A percentile compares a stretch with the other conserved stretches of the same genome.
These are phyloP conservation scores for Oryza punctata DNA, from an alignment of 176 grass and related monocot genomes.

Conservation along the genomic window DNA sequence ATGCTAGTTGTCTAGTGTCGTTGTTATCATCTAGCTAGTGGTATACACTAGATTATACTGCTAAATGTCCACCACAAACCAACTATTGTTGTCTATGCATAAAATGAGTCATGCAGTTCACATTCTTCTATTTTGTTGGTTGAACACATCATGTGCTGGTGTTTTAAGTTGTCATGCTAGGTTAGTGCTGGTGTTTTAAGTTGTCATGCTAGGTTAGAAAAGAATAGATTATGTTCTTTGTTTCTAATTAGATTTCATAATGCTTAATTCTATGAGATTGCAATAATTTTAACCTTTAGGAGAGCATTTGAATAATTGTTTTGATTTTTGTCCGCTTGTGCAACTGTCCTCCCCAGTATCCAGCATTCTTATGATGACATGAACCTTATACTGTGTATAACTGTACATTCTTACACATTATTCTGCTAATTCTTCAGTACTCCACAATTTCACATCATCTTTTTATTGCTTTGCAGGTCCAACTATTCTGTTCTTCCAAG, in stretches of 20 bases:
- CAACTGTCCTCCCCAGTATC: slow-evolving; percentile 5
- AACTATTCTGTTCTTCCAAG: slow-evolving; percentile 98
- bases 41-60: slow-evolving; percentile 10
- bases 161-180: slow-evolving; percentile 12
- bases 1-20: slow-evolving; percentile 5
- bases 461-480: slow-evolving; percentile 69
- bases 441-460: slow-evolving; percentile 2
- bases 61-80: not conserved
- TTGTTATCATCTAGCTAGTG: slow-evolving; percentile 14
- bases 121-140: slow-evolving; percentile 26
- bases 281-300: not conserved
- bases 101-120: not conserved
- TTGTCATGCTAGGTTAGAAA: slow-evolving; percentile 1
- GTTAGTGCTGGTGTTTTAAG: slow-evolving; percentile 19
- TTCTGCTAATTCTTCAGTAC: slow-evolving; percentile 24
- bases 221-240: slow-evolving; percentile 2
- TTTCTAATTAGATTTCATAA: slow-evolving; percentile 1
- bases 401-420: slow-evolving; percentile 13
- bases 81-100: slow-evolving; percentile 22
- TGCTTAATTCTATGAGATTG: slow-evolving; percentile 5
- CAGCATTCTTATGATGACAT: not conserved
- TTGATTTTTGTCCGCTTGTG: not conserved
- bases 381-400: not conserved
- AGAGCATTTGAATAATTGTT: not conserved
- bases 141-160: slow-evolving; percentile 22